Percentiles rank a stretch among this genome's conserved stretches.
Evolutionary conservation across 2,329 filamentous ascomycete species (phyloP).

Genomic region (Arthrobotrys conoides): DNA sequence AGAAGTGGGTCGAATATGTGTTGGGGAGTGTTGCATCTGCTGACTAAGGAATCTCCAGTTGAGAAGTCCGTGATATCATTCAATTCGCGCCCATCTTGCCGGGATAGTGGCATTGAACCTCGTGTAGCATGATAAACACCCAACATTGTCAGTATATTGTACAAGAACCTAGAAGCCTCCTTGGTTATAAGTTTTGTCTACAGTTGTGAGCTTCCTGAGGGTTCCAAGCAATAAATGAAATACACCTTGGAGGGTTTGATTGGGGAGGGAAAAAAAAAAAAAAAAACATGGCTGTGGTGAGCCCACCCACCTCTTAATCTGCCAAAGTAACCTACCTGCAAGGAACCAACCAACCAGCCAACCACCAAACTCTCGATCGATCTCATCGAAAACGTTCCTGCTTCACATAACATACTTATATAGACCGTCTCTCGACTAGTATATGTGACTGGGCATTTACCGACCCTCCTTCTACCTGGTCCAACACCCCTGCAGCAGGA

Average conservation of each 20-base stretch:
- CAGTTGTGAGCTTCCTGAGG: not conserved
- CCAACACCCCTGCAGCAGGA: constrained; percentile 8
- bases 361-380: constrained; percentile 40
- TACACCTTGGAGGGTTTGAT: constrained; percentile 6
- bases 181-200: not conserved
- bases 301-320: constrained; percentile 35
- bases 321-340: constrained; percentile 49
- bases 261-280: constrained; percentile 29
- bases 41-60: constrained; percentile 16
- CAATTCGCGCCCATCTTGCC: constrained; percentile 4
- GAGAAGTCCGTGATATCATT: constrained; percentile 44
- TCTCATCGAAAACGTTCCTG: constrained; percentile 26
- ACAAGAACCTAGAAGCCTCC: not conserved
- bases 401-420: constrained; percentile 2
- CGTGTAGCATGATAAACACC: constrained; percentile 4
- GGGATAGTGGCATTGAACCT: constrained; percentile 6
- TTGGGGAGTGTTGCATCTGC: constrained; percentile 47
- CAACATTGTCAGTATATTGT: not conserved
- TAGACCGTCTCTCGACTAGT: not conserved
- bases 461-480: constrained; percentile 17
- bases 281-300: constrained; percentile 24
- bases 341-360: constrained; percentile 45
- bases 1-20: constrained; percentile 20
- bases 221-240: not conserved
- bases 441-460: constrained; percentile 28